Conservation (phyloP, 345 rosid genomes). For the Streptanthus diversifolius region DNA sequence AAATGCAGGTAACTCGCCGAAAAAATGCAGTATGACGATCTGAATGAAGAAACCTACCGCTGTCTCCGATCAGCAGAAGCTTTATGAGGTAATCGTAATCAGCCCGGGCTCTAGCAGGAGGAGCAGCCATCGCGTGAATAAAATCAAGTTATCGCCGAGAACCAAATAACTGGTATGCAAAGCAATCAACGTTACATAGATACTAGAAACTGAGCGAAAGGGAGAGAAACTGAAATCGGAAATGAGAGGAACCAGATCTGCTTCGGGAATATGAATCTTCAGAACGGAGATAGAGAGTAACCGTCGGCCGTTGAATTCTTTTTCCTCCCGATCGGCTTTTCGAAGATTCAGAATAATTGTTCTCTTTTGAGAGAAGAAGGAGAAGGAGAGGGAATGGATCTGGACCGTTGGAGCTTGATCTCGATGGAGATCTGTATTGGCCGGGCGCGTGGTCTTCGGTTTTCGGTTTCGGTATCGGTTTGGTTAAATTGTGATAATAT, state of each 20-base stretch:
- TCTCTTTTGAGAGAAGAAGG: neutral
- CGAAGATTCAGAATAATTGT: neutral
- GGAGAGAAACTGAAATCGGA: neutral
- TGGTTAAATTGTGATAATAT: neutral
- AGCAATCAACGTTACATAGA: constrained; percentile 3
- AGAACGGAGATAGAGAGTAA: constrained; percentile 34
- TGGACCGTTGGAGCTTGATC: constrained; percentile 34
- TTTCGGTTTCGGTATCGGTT: constrained; percentile 26
- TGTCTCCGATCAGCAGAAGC: constrained; percentile 52
- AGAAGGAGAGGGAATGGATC: constrained; percentile 25
- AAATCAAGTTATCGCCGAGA: neutral
- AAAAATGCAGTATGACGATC: neutral
- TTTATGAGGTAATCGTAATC: constrained; percentile 73
- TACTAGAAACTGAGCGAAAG: neutral
- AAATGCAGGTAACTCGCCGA: neutral
- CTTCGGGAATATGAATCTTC: constrained; percentile 24
- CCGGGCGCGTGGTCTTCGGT: constrained; percentile 25
- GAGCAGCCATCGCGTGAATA: constrained; percentile 50
- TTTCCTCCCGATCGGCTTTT: constrained; percentile 15
- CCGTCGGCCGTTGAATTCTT: constrained; percentile 46
- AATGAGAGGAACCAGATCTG: constrained; percentile 41
- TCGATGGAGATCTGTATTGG: constrained; percentile 20
- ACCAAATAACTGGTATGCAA: neutral
- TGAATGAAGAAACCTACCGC: constrained; percentile 22
- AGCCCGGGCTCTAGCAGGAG: constrained; percentile 79